Conservation (phyloP, 768 basidiomycete genomes). For the Gymnopilus junonius region DNA sequence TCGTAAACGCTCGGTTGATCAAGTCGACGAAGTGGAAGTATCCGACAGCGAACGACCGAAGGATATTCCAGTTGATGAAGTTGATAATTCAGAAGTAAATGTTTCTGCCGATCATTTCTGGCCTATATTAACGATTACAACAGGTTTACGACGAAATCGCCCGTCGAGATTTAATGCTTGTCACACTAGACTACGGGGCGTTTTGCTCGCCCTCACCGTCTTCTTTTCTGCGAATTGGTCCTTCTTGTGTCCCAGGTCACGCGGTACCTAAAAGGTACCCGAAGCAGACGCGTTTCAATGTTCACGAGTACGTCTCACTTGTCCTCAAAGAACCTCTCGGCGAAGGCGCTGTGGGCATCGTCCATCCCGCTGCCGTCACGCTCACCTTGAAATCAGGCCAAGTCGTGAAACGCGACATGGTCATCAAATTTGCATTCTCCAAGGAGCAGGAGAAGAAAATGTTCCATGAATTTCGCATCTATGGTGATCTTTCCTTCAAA, state of each 20-base stretch:
- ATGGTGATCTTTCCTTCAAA: background rate
- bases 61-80: background rate
- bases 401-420: background rate
- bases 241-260: background rate
- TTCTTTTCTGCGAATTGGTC: conserved; percentile 10
- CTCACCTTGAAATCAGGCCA: background rate
- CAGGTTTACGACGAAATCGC: background rate
- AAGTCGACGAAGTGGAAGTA: background rate
- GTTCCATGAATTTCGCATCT: background rate
- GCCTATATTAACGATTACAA: background rate
- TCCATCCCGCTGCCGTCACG: conserved; percentile 5
- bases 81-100: background rate
- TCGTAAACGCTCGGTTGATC: background rate
- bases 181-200: conserved; percentile 4
- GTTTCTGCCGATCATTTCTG: background rate
- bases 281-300: background rate
- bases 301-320: background rate
- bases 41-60: background rate
- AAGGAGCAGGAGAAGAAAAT: background rate
- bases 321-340: conserved; percentile 3
- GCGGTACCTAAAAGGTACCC: background rate
- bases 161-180: background rate
- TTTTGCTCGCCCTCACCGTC: conserved; percentile 3
- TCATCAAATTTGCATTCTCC: conserved; percentile 9
- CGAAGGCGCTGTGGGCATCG: conserved; percentile 15